phyloP scores from a whole-genome alignment of 768 basidiomycete species.

The Lactifluus piperatus region DNA sequence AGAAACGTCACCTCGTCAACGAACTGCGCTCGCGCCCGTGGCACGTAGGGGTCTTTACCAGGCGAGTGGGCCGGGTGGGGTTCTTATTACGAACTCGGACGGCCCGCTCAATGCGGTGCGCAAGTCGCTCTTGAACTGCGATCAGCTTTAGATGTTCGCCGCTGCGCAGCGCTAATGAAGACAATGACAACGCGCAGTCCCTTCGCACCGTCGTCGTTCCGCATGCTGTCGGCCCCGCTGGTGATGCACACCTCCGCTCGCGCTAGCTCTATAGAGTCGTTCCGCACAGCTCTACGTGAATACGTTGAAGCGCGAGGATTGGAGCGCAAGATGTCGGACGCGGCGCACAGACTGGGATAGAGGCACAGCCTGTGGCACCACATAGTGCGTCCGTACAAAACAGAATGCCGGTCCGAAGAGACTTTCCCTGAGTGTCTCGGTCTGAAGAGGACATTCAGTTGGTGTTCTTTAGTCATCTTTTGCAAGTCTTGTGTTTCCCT shows the following conservation, averaged over 20 bases:
- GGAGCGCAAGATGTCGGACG: neutral
- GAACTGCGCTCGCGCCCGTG: constrained; percentile 55
- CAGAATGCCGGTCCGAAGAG: no score
- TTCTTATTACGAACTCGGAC: constrained; percentile 82
- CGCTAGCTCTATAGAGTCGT: constrained; percentile 16
- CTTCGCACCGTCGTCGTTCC: constrained; percentile 16
- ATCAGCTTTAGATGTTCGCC: constrained; percentile 87
- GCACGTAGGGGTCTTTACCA: constrained; percentile 68
- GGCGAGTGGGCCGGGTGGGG: constrained; percentile 81
- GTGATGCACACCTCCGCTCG: neutral
- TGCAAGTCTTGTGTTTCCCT: no score
- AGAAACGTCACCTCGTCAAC: constrained; percentile 74
- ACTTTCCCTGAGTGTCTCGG: no score
- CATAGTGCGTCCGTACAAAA: neutral
- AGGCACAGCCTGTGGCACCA: neutral
- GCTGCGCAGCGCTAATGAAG: constrained; percentile 35
- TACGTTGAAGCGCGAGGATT: neutral
- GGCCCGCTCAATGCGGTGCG: constrained; percentile 79
- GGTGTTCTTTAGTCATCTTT: no score
- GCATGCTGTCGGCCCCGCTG: constrained; percentile 6
- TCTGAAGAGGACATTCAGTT: neutral
- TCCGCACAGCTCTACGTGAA: constrained; percentile 7
- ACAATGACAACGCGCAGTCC: neutral
- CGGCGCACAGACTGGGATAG: neutral
- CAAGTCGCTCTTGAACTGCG: constrained; percentile 68